A percentile compares a stretch with the other conserved stretches of the same genome.
Evolutionary conservation across 352 stramenopile species (phyloP).

Genomic region (Thalassiosira ordinaria): DNA sequence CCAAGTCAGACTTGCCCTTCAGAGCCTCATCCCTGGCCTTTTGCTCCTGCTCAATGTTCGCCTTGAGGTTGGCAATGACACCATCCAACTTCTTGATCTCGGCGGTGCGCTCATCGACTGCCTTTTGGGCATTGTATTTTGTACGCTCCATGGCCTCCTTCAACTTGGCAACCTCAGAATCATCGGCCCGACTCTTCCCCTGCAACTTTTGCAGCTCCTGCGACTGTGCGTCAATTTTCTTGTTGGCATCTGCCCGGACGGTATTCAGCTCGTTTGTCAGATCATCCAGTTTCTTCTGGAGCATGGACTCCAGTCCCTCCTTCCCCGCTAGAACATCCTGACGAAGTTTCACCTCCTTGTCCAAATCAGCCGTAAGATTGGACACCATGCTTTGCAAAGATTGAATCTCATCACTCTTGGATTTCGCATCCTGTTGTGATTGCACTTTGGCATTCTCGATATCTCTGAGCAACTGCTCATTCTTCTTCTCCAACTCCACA

Average conservation of each 20-base stretch:
- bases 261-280: slow-evolving; percentile 26
- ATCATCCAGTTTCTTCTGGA: slow-evolving; percentile 50
- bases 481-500: slow-evolving; percentile 35
- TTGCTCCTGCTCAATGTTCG: slow-evolving; percentile 36
- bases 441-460: slow-evolving; percentile 17
- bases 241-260: slow-evolving; percentile 23
- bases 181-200: slow-evolving; percentile 1
- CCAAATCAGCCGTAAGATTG: slow-evolving; percentile 37
- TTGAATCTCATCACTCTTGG: slow-evolving; percentile 47
- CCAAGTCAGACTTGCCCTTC: slow-evolving; percentile 11
- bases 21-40: slow-evolving; percentile 32
- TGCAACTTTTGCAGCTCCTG: slow-evolving; percentile 25
- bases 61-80: slow-evolving; percentile 15
- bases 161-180: not conserved
- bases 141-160: not conserved
- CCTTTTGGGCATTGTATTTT: slow-evolving; percentile 12
- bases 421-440: slow-evolving; percentile 22
- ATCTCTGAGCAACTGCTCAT: slow-evolving; percentile 21
- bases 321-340: slow-evolving; percentile 47
- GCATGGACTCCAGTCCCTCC: slow-evolving; percentile 41
- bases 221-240: slow-evolving; percentile 4
- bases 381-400: slow-evolving; percentile 45
- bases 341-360: slow-evolving; percentile 56
- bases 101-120: slow-evolving; percentile 5
- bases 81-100: slow-evolving; percentile 35